These are phyloP conservation scores for Hansfordia pulvinata DNA, from an alignment of 2,329 filamentous ascomycete genomes.

Conservation along the genomic window DNA sequence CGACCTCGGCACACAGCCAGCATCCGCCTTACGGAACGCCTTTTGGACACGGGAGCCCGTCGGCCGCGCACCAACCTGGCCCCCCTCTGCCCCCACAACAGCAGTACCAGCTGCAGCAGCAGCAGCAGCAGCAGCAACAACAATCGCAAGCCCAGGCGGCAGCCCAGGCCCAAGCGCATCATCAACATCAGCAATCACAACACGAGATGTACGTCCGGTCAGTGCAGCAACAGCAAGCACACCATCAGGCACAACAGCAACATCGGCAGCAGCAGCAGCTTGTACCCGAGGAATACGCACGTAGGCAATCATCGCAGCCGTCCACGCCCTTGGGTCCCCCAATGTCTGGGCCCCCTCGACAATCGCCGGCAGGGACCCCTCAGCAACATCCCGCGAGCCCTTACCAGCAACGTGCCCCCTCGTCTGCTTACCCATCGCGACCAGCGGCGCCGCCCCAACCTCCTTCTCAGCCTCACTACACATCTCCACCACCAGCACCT, in stretches of 20 bases:
- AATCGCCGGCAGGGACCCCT: conserved; percentile 26
- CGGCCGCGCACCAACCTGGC: conserved; percentile 29
- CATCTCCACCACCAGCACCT: conserved; percentile 21
- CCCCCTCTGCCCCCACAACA: conserved; percentile 21
- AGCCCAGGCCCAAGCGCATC: no score
- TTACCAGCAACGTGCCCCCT: conserved; percentile 38
- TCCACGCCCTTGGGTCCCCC: conserved; percentile 39
- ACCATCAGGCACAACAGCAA: conserved; percentile 10
- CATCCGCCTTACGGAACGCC: conserved; percentile 32
- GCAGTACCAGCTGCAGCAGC: conserved; percentile 10
- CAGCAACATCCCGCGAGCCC: conserved; percentile 40
- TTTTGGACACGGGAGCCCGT: conserved; percentile 39
- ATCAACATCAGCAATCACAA: no score
- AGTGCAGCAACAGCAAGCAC: conserved; percentile 21
- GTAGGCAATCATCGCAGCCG: conserved; percentile 40
- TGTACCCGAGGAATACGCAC: no score
- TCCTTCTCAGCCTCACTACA: conserved; percentile 14
- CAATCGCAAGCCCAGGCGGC: no score
- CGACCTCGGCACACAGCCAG: conserved; percentile 48
- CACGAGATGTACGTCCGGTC: no score
- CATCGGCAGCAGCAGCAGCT: conserved; percentile 25
- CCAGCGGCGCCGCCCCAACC: conserved; percentile 13
- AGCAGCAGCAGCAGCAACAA: conserved; percentile 25
- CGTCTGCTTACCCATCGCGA: conserved; percentile 12
- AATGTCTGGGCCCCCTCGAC: conserved; percentile 25